These are phyloP conservation scores for Calcarisporium arbuscula DNA, from an alignment of 2,329 filamentous ascomycete genomes.

Conservation along the genomic window DNA sequence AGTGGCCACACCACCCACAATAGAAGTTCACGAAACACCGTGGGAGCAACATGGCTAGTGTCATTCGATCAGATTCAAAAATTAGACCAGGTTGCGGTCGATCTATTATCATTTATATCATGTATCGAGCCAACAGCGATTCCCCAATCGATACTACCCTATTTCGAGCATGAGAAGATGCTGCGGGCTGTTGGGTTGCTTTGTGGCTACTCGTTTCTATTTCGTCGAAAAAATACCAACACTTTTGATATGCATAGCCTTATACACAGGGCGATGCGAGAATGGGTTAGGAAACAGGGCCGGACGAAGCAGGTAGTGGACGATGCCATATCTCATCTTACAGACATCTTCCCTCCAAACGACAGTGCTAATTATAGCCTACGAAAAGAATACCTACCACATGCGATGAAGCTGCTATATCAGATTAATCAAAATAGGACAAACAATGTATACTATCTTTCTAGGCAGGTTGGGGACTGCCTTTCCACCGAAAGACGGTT, in stretches of 20 bases:
- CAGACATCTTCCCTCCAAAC: conserved; percentile 1
- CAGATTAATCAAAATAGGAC: background rate
- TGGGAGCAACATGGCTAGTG: conserved; percentile 29
- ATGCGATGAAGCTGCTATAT: conserved; percentile 1
- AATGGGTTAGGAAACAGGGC: conserved; percentile 14
- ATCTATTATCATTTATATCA: conserved; percentile 29
- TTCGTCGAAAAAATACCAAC: conserved; percentile 9
- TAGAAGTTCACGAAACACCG: conserved; percentile 21
- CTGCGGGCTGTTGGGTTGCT: conserved; percentile 18
- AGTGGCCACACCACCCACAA: conserved; percentile 23
- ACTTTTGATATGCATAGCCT: conserved; percentile 23
- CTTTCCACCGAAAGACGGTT: conserved; percentile 12
- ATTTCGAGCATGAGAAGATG: background rate
- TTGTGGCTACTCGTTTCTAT: conserved; percentile 18
- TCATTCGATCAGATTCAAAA: conserved; percentile 31
- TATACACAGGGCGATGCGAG: conserved; percentile 17
- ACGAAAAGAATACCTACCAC: conserved; percentile 5
- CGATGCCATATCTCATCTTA: conserved; percentile 1
- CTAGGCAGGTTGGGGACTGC: background rate
- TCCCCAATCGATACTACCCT: conserved; percentile 25
- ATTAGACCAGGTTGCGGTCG: conserved; percentile 20
- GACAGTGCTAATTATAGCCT: background rate
- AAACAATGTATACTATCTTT: background rate
- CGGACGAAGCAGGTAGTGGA: background rate
- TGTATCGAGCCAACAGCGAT: conserved; percentile 29